A percentile compares a stretch with the other conserved stretches of the same genome.
Conservation (phyloP, 1,284 basidiomycete species). For the Cronartium ribicola region DNA sequence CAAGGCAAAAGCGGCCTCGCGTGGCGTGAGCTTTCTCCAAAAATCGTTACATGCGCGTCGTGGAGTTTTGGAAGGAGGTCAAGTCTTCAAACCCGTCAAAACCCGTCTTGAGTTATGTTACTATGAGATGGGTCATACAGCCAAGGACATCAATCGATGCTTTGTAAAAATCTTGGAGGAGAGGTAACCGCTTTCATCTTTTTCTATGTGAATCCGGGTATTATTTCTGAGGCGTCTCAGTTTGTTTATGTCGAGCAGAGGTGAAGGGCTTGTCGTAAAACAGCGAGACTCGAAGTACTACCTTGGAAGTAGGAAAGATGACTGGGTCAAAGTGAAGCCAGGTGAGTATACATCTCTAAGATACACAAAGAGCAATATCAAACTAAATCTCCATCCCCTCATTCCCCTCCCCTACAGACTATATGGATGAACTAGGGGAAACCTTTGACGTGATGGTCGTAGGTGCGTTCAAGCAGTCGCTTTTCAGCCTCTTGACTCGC, state of each 20-base stretch:
- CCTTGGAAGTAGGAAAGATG: constrained; percentile 74
- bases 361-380: background rate
- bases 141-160: constrained; percentile 69
- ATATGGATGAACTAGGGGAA: constrained; percentile 60
- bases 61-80: constrained; percentile 28
- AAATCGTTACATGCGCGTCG: constrained; percentile 17
- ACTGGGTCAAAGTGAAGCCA: constrained; percentile 92
- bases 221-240: no score
- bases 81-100: constrained; percentile 61
- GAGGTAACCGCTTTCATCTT: constrained; percentile 50
- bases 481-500: background rate
- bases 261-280: constrained; percentile 88
- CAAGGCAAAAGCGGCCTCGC: constrained; percentile 65
- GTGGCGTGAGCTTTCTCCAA: constrained; percentile 59
- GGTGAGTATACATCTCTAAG: constrained; percentile 21
- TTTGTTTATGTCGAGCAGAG: constrained; percentile 54
- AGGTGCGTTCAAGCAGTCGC: constrained; percentile 9
- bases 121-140: constrained; percentile 67
- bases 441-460: constrained; percentile 35
- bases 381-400: no score
- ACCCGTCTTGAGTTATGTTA: constrained; percentile 73
- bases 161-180: constrained; percentile 75
- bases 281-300: constrained; percentile 72
- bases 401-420: constrained; percentile 57
- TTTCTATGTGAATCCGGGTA: no score